phyloP scores from a whole-genome alignment of 2,329 filamentous ascomycete species.

The Aspergillus awamori region DNA sequence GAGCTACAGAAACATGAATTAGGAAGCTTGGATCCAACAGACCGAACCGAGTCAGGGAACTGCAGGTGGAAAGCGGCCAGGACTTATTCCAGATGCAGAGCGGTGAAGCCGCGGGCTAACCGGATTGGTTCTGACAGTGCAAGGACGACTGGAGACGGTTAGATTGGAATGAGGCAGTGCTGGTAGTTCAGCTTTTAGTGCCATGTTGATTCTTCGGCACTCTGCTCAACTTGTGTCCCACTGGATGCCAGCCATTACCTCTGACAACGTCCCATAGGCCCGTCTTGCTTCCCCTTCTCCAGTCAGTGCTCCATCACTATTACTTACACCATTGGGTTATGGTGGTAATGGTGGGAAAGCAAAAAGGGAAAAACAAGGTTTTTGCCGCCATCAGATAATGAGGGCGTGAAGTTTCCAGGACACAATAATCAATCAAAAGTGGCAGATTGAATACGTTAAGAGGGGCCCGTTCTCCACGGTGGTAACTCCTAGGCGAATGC shows the following conservation, averaged over 20 bases:
- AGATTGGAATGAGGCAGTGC: slow-evolving; percentile 29
- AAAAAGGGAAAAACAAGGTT: background rate
- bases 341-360: background rate
- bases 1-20: background rate
- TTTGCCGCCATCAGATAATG: background rate
- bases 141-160: slow-evolving; percentile 17
- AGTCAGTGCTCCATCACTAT: background rate
- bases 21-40: slow-evolving; percentile 3
- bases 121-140: slow-evolving; percentile 18
- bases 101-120: slow-evolving; percentile 24
- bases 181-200: slow-evolving; percentile 15
- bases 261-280: background rate
- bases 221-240: slow-evolving; percentile 5
- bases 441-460: background rate
- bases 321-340: background rate
- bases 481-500: background rate
- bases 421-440: too few species aligned
- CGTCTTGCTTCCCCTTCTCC: background rate
- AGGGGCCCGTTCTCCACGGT: background rate
- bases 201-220: slow-evolving; percentile 7
- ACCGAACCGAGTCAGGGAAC: background rate
- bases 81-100: slow-evolving; percentile 18
- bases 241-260: background rate
- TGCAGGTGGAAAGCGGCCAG: background rate
- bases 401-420: background rate